These are phyloP conservation scores for Chytriomyces sp. DNA, from an alignment of 192 early-diverging fungal species.

Conservation along the genomic window DNA sequence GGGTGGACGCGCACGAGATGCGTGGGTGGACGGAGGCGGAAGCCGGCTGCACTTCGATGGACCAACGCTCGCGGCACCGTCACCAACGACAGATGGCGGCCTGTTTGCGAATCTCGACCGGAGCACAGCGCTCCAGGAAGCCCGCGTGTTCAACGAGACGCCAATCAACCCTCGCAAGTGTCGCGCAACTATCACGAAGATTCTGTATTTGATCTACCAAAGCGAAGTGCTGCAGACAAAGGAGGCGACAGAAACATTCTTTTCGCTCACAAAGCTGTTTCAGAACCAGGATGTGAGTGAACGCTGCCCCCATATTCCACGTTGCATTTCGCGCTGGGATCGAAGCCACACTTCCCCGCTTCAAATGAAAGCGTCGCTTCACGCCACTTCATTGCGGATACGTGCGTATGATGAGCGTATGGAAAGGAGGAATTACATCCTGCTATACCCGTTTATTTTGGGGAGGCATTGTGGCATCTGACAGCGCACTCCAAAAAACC, in stretches of 20 bases:
- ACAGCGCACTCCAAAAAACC: no score
- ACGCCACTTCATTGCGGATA: no score
- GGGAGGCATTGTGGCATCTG: no score
- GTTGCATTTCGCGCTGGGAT: not conserved
- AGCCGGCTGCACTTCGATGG: not conserved
- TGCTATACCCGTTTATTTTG: no score
- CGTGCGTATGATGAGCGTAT: no score
- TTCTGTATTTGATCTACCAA: slow-evolving; percentile 88
- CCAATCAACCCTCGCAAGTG: slow-evolving; percentile 96
- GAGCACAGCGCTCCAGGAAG: slow-evolving; percentile 90
- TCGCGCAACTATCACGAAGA: slow-evolving; percentile 87
- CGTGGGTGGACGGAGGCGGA: no score
- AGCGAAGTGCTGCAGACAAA: slow-evolving; percentile 83
- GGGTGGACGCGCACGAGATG: no score
- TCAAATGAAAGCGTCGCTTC: no score
- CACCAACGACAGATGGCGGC: slow-evolving; percentile 64
- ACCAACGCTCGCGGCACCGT: not conserved
- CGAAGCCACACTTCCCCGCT: not conserved
- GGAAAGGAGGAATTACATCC: no score
- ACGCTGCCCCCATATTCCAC: no score
- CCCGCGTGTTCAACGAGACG: slow-evolving; percentile 93
- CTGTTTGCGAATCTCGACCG: slow-evolving; percentile 90
- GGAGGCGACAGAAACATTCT: slow-evolving; percentile 97
- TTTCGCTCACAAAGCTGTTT: slow-evolving; percentile 96
- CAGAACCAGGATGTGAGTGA: slow-evolving; percentile 87